A percentile compares a stretch with the other conserved stretches of the same genome.
phyloP scores from a whole-genome alignment of 495 filamentous ascomycete genomes.

The Melanomma pulvis-pyrius region DNA sequence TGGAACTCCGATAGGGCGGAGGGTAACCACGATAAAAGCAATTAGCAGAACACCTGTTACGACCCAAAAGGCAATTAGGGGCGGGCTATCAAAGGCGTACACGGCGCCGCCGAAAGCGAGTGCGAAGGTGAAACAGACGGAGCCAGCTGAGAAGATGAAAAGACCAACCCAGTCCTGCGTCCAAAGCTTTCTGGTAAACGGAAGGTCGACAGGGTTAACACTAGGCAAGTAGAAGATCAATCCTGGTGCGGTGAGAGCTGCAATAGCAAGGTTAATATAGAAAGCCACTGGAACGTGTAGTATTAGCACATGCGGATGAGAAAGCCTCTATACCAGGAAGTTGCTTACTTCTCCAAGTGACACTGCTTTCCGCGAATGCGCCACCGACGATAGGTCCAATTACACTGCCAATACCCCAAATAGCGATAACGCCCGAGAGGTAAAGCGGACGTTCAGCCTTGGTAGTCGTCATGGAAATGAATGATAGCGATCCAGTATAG shows the following conservation, averaged over 20 bases:
- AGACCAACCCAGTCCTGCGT: constrained; percentile 17
- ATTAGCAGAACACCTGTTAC: too few relatives aligned
- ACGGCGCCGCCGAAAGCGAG: constrained; percentile 55
- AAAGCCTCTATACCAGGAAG: too few relatives aligned
- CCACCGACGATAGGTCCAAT: constrained; percentile 35
- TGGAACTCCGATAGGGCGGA: too few relatives aligned
- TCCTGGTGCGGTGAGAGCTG: constrained; percentile 9
- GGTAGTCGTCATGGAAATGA: constrained; percentile 23
- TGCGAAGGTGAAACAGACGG: constrained; percentile 4
- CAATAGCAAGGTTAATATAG: constrained; percentile 34
- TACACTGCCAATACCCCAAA: constrained; percentile 26
- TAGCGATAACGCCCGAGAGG: constrained; percentile 12
- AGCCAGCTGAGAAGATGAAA: not conserved
- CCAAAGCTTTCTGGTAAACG: constrained; percentile 1
- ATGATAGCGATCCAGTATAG: constrained; percentile 21
- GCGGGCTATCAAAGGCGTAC: constrained; percentile 57
- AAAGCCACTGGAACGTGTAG: too few relatives aligned
- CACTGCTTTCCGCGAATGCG: constrained; percentile 26
- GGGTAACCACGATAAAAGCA: too few relatives aligned
- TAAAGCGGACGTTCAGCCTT: constrained; percentile 11
- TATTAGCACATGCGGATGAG: too few relatives aligned
- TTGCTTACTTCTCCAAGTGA: constrained; percentile 36
- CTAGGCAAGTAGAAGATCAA: constrained; percentile 18
- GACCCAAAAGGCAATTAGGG: constrained; percentile 59
- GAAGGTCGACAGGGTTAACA: not conserved